phyloP scores from a whole-genome alignment of 176 grass and related monocot genomes.

The Puccinellia tenuiflora region DNA sequence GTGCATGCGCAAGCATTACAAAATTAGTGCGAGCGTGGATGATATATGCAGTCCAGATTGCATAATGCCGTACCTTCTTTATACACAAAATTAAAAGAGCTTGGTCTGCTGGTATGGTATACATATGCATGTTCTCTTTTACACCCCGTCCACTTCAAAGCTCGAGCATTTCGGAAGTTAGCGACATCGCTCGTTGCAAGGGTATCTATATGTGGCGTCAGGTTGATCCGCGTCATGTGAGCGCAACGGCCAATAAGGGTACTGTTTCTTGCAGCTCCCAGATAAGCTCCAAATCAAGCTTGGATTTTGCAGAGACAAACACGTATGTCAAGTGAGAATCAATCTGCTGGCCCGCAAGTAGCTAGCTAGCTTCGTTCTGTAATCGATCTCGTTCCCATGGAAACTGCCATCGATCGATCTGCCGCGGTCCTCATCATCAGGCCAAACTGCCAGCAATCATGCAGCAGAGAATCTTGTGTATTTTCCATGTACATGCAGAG shows the following conservation, averaged over 20 bases:
- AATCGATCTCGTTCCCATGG: neutral
- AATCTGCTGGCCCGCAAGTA: constrained; percentile 15
- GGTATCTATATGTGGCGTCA: neutral
- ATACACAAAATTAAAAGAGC: neutral
- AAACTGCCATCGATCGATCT: neutral
- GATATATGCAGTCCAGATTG: neutral
- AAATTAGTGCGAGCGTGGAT: neutral
- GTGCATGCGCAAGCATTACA: neutral
- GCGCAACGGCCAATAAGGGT: neutral
- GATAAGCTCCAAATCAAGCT: neutral
- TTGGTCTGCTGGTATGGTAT: neutral
- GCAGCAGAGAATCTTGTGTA: constrained; percentile 15
- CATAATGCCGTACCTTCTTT: neutral
- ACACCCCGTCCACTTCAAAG: neutral
- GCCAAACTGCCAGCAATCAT: constrained; percentile 18
- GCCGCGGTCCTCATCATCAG: neutral
- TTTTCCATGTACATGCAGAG: neutral
- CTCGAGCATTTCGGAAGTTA: neutral
- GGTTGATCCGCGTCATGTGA: neutral
- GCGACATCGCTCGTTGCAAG: neutral
- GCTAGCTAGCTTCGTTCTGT: neutral
- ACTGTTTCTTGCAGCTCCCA: neutral
- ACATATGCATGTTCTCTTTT: neutral
- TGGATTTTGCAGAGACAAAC: constrained; percentile 13
- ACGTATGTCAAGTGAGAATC: constrained; percentile 17